Base-by-base conservation (phyloP, 2,329 filamentous ascomycete genomes). In the Fusarium sp. region DNA sequence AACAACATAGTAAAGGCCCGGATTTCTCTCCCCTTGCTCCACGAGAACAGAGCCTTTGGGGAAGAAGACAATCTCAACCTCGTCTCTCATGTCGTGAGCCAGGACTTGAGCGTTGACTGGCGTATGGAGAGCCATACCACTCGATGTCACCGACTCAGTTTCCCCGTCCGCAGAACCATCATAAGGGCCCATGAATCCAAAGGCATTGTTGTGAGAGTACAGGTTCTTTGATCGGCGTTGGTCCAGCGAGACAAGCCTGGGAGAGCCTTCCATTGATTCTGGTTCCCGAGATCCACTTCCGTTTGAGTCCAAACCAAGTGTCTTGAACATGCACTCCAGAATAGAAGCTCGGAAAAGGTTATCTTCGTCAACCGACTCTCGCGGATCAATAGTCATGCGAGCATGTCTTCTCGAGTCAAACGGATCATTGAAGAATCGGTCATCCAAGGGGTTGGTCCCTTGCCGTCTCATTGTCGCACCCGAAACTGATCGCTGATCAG, bases 1-100 rank as follows among this genome's bases (percentile, higher is more conserved):
- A 59, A 99, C 93, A 4, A 99, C 96, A 83, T 99, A 99, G 84
- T 99, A 99, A 1, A 99, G 83, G 0, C 97, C 97, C 0, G 97
- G 97, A 77, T 97, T 98, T n/a, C 97, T 90, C 82, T 99, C 97
- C 11, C 97, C 96, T 84, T 98, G 95, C 80, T 99, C 97, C 0
- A 99, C 95, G 18, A 99, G 88, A 1, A 99, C 93, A 2, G 97
- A 96, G 3, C 94, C 95, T 81, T 98, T 94, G 0, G 95, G 96
- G 75, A 99, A 99, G 84, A 94, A 98, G 7, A 99, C 97, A 74
- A 99, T 98, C 80, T 99, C 97, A 4, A 98, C 91, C 63, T 99
- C 97, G 72, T 97, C 93, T 73, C 93, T 93, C 84, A 98, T 89
- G 71, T 98, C 96, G 68, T 95, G 91, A 5, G 91, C 90, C 6